Percentiles rank a stretch among this genome's conserved stretches.
These are phyloP conservation scores for Luvunga scandens DNA, from an alignment of 345 rosid species.

Conservation along the genomic window DNA sequence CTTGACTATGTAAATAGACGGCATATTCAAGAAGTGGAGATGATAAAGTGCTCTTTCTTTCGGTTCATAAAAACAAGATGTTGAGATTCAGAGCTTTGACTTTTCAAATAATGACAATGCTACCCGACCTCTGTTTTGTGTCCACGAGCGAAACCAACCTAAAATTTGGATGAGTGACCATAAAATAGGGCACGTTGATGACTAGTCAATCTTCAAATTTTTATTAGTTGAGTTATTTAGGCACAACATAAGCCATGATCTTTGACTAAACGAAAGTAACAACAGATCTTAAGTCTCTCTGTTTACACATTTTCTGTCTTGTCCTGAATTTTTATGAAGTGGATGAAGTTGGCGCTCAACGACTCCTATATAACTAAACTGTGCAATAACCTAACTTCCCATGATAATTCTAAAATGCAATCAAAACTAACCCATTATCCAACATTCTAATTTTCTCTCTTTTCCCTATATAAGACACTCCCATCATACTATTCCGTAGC, in stretches of 20 bases:
- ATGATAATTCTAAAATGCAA: neutral
- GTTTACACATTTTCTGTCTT: neutral
- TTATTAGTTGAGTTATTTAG: neutral
- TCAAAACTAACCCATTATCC: constrained; percentile 18
- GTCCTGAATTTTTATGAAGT: constrained; percentile 8
- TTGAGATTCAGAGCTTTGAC: no score
- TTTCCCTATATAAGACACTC: constrained; percentile 1
- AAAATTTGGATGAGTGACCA: neutral
- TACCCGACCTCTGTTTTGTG: neutral
- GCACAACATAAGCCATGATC: neutral
- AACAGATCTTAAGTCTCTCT: neutral
- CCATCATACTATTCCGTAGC: neutral
- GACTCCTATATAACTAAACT: constrained; percentile 25
- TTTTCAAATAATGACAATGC: neutral
- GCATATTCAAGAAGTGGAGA: neutral
- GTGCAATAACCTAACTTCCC: neutral
- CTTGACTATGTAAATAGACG: neutral
- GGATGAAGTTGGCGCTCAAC: constrained; percentile 31
- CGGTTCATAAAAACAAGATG: no score
- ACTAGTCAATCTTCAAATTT: neutral
- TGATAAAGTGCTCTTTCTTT: no score
- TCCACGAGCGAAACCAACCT: neutral
- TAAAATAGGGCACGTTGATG: neutral
- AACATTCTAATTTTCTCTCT: neutral
- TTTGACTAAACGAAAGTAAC: neutral